Evolutionary conservation across 345 rosid genomes (phyloP).

Genomic region (Eucalyptus dawsonii): DNA sequence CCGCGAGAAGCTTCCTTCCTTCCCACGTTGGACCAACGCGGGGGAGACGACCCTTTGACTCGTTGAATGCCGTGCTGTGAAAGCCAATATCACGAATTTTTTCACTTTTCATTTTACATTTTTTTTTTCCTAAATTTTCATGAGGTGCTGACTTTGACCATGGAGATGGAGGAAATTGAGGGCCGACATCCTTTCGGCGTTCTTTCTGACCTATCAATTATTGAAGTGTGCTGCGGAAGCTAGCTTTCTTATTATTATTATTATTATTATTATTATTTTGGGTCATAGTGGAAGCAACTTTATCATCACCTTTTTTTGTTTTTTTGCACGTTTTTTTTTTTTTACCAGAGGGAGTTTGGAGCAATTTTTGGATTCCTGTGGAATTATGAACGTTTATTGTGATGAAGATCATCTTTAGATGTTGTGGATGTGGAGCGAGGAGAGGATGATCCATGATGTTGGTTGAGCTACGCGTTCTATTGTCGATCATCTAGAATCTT

Average conservation of each 20-base stretch:
- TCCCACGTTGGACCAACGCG: background rate
- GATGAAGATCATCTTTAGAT: background rate
- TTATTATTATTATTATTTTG: no score
- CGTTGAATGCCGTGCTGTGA: background rate
- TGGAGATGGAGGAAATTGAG: background rate
- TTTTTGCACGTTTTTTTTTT: background rate
- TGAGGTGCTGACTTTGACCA: background rate
- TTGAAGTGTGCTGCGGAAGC: background rate
- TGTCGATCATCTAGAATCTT: background rate
- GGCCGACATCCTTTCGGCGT: background rate
- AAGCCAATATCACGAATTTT: background rate
- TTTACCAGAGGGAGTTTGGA: background rate
- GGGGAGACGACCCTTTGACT: background rate
- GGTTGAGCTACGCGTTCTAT: background rate
- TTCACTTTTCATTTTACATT: no score
- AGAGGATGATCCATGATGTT: background rate
- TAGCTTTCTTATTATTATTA: no score
- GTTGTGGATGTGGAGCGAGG: background rate
- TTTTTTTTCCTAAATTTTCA: background rate
- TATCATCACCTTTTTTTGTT: background rate
- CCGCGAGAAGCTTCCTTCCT: background rate
- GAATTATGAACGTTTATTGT: background rate
- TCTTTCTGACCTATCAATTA: background rate
- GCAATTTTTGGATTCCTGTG: background rate
- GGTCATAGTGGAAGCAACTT: background rate